A percentile compares a stretch with the other conserved stretches of the same genome.
phyloP scores from a whole-genome alignment of 2,329 filamentous ascomycete genomes.

The Pleomassaria siparia region DNA sequence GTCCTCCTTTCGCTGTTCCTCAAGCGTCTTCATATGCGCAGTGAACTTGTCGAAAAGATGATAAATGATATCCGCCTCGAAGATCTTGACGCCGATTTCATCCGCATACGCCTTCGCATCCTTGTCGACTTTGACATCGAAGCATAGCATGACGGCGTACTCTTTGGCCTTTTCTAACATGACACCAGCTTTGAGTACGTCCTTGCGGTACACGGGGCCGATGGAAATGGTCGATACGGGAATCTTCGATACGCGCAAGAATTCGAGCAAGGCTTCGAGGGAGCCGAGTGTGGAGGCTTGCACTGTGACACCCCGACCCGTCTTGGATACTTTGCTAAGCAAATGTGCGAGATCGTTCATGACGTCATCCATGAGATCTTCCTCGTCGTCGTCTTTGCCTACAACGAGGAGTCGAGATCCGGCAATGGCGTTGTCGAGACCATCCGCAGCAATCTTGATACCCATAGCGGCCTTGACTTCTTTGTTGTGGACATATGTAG shows the following conservation, averaged over 20 bases:
- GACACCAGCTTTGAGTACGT: constrained; percentile 88
- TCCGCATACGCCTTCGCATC: constrained; percentile 90
- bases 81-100: constrained; percentile 94
- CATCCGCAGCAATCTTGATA: constrained; percentile 98
- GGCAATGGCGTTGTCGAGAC: constrained; percentile 92
- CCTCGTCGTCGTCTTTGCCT: constrained; percentile 92
- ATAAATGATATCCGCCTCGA: constrained; percentile 98
- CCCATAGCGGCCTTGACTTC: constrained; percentile 97
- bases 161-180: constrained; percentile 97
- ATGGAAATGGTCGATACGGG: constrained; percentile 97
- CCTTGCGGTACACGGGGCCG: constrained; percentile 95
- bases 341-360: constrained; percentile 91
- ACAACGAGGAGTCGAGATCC: constrained; percentile 93
- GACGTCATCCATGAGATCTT: constrained; percentile 94
- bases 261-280: constrained; percentile 92
- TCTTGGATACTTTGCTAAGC: constrained; percentile 87
- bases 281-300: constrained; percentile 97
- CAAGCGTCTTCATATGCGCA: constrained; percentile 84
- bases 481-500: constrained; percentile 97
- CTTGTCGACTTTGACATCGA: constrained; percentile 99
- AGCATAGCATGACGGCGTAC: constrained; percentile 98
- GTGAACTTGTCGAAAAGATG: constrained; percentile 97
- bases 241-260: constrained; percentile 94
- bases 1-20: constrained; percentile 93
- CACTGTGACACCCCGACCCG: constrained; percentile 91